Conservation (phyloP, 2,329 filamentous ascomycete species). For the Lojkania enalia region DNA sequence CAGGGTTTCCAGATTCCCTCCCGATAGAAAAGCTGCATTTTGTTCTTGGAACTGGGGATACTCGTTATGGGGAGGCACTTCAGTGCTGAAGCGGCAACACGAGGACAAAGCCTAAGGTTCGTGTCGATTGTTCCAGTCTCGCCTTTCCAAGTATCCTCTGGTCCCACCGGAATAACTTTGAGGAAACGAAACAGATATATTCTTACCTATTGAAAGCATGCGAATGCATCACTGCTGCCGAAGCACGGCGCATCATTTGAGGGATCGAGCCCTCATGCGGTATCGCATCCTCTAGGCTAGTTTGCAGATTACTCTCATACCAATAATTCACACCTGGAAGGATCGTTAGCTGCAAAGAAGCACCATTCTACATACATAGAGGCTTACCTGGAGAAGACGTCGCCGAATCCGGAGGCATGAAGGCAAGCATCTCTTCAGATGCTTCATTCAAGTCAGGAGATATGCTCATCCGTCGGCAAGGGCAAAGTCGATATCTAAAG, state of each 20-base stretch:
- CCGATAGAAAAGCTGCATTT: too few relatives aligned
- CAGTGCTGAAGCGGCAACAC: too few relatives aligned
- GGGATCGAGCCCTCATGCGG: slow-evolving; percentile 27
- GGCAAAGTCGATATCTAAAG: slow-evolving; percentile 25
- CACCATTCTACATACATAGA: background rate
- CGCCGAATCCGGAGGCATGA: slow-evolving; percentile 42
- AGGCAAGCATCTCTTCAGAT: slow-evolving; percentile 39
- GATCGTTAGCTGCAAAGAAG: slow-evolving; percentile 19
- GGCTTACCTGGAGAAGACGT: slow-evolving; percentile 39
- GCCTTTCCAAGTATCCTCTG: too few relatives aligned
- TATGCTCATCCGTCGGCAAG: slow-evolving; percentile 25
- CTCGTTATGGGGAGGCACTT: too few relatives aligned
- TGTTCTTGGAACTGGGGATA: too few relatives aligned
- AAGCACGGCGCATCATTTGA: slow-evolving; percentile 38
- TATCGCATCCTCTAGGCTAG: slow-evolving; percentile 27
- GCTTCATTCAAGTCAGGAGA: slow-evolving; percentile 21
- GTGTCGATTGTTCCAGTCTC: too few relatives aligned
- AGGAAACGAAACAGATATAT: too few relatives aligned
- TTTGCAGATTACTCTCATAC: slow-evolving; percentile 39
- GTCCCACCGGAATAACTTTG: too few relatives aligned
- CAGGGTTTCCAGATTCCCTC: too few relatives aligned
- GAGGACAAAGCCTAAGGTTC: too few relatives aligned
- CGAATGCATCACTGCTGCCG: slow-evolving; percentile 36
- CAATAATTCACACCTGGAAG: slow-evolving; percentile 35
- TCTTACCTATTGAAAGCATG: slow-evolving; percentile 35